Conservation (phyloP, 2,329 filamentous ascomycete genomes). For the Fusarium torreyae region DNA sequence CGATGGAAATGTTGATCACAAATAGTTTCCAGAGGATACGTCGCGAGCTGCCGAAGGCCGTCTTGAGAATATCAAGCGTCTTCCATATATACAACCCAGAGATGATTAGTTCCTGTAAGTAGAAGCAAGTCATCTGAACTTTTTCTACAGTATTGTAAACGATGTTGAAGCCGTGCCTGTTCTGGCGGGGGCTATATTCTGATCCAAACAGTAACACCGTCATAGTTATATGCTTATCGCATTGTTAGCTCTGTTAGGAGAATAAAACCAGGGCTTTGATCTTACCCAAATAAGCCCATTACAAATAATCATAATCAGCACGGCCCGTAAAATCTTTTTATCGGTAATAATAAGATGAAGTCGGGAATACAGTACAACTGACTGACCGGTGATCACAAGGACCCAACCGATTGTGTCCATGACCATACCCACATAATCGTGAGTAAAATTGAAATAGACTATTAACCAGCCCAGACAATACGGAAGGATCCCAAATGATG, state of each 20-base stretch:
- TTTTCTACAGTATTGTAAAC: conserved; percentile 53
- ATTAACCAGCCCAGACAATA: conserved; percentile 63
- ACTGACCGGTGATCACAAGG: conserved; percentile 26
- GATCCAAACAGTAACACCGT: conserved; percentile 55
- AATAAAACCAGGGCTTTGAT: fast-evolving
- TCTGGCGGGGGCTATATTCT: conserved; percentile 12
- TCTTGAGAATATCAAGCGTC: conserved; percentile 29
- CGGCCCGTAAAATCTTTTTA: background rate
- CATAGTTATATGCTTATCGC: conserved; percentile 62
- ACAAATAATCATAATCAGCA: conserved; percentile 24
- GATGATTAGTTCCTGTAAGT: conserved; percentile 24
- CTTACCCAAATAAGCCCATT: conserved; percentile 58
- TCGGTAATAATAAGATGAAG: conserved; percentile 22
- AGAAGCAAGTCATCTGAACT: conserved; percentile 26
- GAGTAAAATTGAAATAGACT: conserved; percentile 52
- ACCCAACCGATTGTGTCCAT: conserved; percentile 40
- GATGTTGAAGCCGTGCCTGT: conserved; percentile 12
- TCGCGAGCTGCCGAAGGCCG: conserved; percentile 30
- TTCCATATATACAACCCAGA: conserved; percentile 34
- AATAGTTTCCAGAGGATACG: conserved; percentile 33
- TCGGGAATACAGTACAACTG: conserved; percentile 34
- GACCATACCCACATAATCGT: conserved; percentile 27
- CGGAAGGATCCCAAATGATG: conserved; percentile 52
- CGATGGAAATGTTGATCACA: conserved; percentile 60
- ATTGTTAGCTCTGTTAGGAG: background rate